Evolutionary conservation across 2,329 filamentous ascomycete genomes (phyloP).

Genomic region (Paecilomyces formosus): DNA sequence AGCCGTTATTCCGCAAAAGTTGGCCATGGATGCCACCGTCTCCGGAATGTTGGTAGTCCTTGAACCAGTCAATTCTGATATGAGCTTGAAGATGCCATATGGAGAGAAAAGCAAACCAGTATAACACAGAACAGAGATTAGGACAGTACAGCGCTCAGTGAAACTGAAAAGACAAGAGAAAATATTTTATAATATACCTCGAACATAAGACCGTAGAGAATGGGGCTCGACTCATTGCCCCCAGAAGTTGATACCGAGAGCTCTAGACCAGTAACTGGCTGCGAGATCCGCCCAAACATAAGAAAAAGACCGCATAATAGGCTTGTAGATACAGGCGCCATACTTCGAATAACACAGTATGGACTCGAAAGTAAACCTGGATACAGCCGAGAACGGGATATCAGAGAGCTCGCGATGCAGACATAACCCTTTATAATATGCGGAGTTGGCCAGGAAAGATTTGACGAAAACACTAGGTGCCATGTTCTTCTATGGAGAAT

Average conservation of each 20-base stretch:
- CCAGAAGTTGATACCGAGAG: slow-evolving; percentile 13
- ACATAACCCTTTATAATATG: too few relatives aligned
- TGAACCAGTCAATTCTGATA: background rate
- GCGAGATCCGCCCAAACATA: background rate
- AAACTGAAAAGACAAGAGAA: background rate
- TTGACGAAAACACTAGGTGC: too few relatives aligned
- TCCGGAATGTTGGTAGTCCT: slow-evolving; percentile 30
- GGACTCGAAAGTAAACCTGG: too few relatives aligned
- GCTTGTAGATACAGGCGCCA: background rate
- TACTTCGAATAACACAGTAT: background rate
- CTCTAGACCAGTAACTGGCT: background rate
- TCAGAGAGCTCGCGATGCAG: too few relatives aligned
- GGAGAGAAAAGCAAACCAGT: too few relatives aligned
- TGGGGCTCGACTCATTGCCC: slow-evolving; percentile 24
- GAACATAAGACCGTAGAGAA: slow-evolving; percentile 30
- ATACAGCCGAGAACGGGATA: too few relatives aligned
- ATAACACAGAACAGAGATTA: background rate
- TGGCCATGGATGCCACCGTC: slow-evolving; percentile 28
- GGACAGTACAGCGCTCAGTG: background rate
- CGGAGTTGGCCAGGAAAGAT: too few relatives aligned
- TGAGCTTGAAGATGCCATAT: background rate
- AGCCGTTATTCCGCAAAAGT: slow-evolving; percentile 26
- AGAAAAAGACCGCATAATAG: background rate
- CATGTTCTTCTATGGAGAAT: too few relatives aligned
- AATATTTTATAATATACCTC: slow-evolving; percentile 16